A percentile compares a stretch with the other conserved stretches of the same genome.
Evolutionary conservation across 2,329 filamentous ascomycete species (phyloP).

Genomic region (Bimuria novae-zelandiae): DNA sequence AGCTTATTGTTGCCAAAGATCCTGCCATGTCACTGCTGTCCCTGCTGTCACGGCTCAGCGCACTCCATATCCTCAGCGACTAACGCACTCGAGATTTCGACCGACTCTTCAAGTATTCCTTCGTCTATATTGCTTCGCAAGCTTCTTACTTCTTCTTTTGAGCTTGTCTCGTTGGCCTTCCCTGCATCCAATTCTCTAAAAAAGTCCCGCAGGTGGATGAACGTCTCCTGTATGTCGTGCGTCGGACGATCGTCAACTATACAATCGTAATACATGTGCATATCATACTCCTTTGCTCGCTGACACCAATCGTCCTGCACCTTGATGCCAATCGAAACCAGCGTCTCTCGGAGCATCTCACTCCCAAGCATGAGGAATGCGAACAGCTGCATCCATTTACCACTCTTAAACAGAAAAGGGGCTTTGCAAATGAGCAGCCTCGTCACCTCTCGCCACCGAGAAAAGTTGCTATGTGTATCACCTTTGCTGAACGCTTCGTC

Average conservation of each 20-base stretch:
- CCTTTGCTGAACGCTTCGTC: slow-evolving; percentile 7
- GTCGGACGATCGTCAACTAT: slow-evolving; percentile 11
- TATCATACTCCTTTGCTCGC: slow-evolving; percentile 10
- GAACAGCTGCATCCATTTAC: slow-evolving; percentile 13
- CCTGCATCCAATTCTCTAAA: slow-evolving; percentile 8
- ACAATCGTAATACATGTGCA: slow-evolving; percentile 15
- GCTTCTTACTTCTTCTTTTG: too few species aligned
- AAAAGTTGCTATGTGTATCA: background rate
- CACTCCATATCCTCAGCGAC: too few species aligned
- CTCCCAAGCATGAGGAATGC: slow-evolving; percentile 10
- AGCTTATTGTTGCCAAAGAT: too few species aligned
- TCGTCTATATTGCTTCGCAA: too few species aligned
- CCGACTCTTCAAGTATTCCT: too few species aligned
- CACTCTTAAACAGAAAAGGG: slow-evolving; percentile 12
- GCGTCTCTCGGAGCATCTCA: background rate
- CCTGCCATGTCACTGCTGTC: too few species aligned
- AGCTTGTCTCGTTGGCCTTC: background rate
- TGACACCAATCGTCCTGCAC: slow-evolving; percentile 12
- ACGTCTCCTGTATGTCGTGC: slow-evolving; percentile 16
- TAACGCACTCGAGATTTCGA: too few species aligned
- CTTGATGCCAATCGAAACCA: slow-evolving; percentile 5
- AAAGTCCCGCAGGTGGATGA: slow-evolving; percentile 12
- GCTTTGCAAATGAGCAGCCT: background rate
- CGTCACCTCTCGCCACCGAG: background rate
- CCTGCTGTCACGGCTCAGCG: too few species aligned